Evolutionary conservation across 169 alveolate species (phyloP).

Genomic region (Eimeria necatrix): DNA sequence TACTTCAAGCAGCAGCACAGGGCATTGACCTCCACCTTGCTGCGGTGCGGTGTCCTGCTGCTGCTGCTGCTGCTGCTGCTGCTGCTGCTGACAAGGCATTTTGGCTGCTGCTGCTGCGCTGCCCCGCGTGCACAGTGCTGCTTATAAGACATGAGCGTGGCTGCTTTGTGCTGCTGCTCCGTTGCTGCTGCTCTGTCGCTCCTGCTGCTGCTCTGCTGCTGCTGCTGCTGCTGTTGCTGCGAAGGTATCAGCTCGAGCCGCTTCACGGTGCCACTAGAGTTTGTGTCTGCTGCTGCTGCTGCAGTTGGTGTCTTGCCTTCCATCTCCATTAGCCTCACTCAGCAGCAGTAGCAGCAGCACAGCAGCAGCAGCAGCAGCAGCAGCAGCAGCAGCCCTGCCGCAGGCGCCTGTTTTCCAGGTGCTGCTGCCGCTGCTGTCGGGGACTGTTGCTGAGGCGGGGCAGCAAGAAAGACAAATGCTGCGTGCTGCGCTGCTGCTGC

Average conservation of each 20-base stretch:
- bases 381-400: conserved; percentile 41
- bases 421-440: not conserved
- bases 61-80: conserved; percentile 18
- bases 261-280: not conserved
- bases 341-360: not conserved
- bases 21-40: not conserved
- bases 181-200: no score
- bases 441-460: not conserved
- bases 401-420: not conserved
- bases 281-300: conserved; percentile 3
- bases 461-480: not conserved
- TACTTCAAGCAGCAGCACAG: conserved; percentile 19
- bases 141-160: no score
- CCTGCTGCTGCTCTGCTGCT: no score
- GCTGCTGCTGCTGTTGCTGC: not conserved
- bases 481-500: conserved; percentile 28
- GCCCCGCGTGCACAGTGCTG: no score
- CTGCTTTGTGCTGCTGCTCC: no score
- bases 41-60: not conserved
- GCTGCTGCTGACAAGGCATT: not conserved
- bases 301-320: not conserved
- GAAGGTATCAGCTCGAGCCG: not conserved
- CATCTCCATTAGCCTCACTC: not conserved
- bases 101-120: not conserved
- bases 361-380: not conserved